These are phyloP conservation scores for Triticum monococcum DNA, from an alignment of 176 grass and related monocot genomes.

Conservation along the genomic window DNA sequence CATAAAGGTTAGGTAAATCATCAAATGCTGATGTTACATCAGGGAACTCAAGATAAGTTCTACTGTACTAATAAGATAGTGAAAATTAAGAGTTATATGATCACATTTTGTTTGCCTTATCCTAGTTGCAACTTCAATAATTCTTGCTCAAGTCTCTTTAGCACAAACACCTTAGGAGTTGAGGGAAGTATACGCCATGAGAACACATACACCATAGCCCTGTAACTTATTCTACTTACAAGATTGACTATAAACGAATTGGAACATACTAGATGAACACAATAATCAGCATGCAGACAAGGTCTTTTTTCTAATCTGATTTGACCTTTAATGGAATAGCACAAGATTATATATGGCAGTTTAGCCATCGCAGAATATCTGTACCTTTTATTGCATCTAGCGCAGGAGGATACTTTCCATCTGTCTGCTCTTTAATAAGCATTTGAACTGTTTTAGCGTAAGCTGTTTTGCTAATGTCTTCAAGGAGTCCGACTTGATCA, in stretches of 20 bases:
- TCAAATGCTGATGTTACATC: not conserved
- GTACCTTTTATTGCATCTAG: constrained; percentile 91
- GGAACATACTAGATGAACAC: not conserved
- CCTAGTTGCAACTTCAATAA: not conserved
- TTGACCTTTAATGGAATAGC: constrained; percentile 5
- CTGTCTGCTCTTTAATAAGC: constrained; percentile 62
- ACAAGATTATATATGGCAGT: not conserved
- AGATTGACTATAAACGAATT: not conserved
- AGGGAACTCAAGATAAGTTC: not conserved
- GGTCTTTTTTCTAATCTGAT: not conserved
- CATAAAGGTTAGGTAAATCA: not conserved
- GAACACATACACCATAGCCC: not conserved
- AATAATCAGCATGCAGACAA: constrained; percentile 1
- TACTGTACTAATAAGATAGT: not conserved
- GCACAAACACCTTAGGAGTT: not conserved
- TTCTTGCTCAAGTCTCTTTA: not conserved
- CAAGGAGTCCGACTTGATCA: constrained; percentile 90
- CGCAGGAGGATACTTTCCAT: constrained; percentile 72
- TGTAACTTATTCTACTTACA: constrained; percentile 14
- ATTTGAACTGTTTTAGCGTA: constrained; percentile 86
- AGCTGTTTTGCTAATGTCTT: constrained; percentile 54
- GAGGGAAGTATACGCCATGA: not conserved
- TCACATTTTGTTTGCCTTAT: not conserved
- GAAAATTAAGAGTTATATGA: constrained; percentile 2
- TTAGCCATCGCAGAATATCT: constrained; percentile 8